Percentiles rank a stretch among this genome's conserved stretches.
These are phyloP conservation scores for Plicaturopsis crispa DNA, from an alignment of 768 basidiomycete genomes.

Conservation along the genomic window DNA sequence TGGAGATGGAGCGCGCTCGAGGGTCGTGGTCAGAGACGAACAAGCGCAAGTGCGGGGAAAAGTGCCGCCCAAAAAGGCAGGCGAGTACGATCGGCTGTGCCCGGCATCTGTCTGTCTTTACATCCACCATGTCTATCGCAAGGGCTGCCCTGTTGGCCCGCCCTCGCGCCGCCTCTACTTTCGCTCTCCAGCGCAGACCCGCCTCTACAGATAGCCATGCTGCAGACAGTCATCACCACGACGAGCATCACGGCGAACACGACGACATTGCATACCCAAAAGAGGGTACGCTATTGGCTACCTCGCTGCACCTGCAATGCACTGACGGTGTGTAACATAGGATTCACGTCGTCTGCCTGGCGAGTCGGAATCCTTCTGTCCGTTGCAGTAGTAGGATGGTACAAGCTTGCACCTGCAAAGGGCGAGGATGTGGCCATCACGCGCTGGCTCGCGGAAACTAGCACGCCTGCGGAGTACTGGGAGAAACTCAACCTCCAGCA, in stretches of 20 bases:
- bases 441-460: conserved; percentile 55
- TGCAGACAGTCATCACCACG: conserved; percentile 35
- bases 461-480: conserved; percentile 48
- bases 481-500: conserved; percentile 49
- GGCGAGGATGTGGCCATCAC: conserved; percentile 58
- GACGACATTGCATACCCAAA: conserved; percentile 38
- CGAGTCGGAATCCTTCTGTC: conserved; percentile 48
- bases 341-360: conserved; percentile 64
- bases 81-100: too few relatives aligned
- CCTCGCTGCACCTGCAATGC: background rate
- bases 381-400: conserved; percentile 42
- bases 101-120: too few relatives aligned
- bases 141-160: conserved; percentile 29
- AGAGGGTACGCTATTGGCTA: conserved; percentile 47
- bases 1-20: too few relatives aligned
- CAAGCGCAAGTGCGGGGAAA: too few relatives aligned
- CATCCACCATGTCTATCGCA: conserved; percentile 32
- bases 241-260: conserved; percentile 27
- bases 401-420: conserved; percentile 63
- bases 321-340: conserved; percentile 23
- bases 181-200: conserved; percentile 31
- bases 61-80: too few relatives aligned
- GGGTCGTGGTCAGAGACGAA: too few relatives aligned
- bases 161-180: conserved; percentile 21
- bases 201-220: conserved; percentile 37